phyloP scores from a whole-genome alignment of 768 basidiomycete genomes.

The Scleroderma bovista region DNA sequence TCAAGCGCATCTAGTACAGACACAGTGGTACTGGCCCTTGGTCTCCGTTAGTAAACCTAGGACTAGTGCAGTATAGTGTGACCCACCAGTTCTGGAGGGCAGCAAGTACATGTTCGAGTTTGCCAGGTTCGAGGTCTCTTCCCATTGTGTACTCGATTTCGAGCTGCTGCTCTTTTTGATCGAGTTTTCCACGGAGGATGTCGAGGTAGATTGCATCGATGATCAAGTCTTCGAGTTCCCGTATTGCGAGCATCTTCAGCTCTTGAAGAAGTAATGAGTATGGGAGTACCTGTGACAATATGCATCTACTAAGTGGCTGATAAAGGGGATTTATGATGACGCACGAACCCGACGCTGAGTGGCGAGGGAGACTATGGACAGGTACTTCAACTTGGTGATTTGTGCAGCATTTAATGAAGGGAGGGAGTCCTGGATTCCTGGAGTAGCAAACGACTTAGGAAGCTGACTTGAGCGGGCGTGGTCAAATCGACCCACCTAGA shows the following conservation, averaged over 20 bases:
- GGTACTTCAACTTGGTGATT: conserved; percentile 83
- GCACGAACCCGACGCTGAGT: conserved; percentile 63
- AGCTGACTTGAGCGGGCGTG: not conserved
- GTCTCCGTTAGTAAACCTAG: conserved; percentile 4
- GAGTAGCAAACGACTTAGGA: not conserved
- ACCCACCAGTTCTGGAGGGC: conserved; percentile 62
- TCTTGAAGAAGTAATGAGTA: conserved; percentile 67
- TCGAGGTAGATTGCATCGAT: conserved; percentile 96
- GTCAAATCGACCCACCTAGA: conserved; percentile 45
- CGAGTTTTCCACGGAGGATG: conserved; percentile 84
- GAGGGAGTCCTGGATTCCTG: conserved; percentile 61
- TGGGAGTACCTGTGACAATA: conserved; percentile 59
- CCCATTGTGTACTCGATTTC: conserved; percentile 94
- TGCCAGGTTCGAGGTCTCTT: conserved; percentile 78
- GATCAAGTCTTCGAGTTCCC: conserved; percentile 92
- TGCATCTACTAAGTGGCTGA: not conserved
- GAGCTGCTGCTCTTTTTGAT: conserved; percentile 85
- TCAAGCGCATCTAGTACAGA: conserved; percentile 70
- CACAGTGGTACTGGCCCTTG: conserved; percentile 66
- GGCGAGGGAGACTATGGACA: conserved; percentile 85
- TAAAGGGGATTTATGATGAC: not conserved
- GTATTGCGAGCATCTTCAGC: conserved; percentile 72
- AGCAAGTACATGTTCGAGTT: conserved; percentile 51
- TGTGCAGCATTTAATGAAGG: conserved; percentile 72
- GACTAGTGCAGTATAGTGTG: not conserved